phyloP scores from a whole-genome alignment of 2,329 filamentous ascomycete species.

The Aspergillus puulaauensis region DNA sequence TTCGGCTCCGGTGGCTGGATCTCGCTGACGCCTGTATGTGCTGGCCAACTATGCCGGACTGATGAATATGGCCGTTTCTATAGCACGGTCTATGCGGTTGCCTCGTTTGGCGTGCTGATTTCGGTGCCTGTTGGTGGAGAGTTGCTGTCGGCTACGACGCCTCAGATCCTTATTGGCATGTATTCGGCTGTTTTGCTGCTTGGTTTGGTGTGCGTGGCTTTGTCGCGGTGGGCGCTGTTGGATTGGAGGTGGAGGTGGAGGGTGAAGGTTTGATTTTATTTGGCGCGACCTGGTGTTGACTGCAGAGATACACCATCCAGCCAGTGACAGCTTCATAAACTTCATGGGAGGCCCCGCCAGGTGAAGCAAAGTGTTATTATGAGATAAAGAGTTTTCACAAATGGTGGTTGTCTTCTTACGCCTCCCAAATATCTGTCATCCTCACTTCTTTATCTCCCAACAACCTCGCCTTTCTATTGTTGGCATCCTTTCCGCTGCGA shows the following conservation, averaged over 20 bases:
- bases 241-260: constrained; percentile 40
- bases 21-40: constrained; percentile 46
- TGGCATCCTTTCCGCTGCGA: neutral
- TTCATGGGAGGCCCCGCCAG: too few relatives aligned
- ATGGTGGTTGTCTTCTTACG: too few relatives aligned
- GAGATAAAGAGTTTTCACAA: too few relatives aligned
- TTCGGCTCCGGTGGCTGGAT: constrained; percentile 52
- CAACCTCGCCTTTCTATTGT: too few relatives aligned
- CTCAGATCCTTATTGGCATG: constrained; percentile 47
- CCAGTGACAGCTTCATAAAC: too few relatives aligned
- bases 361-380: too few relatives aligned
- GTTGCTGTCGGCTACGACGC: constrained; percentile 47
- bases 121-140: constrained; percentile 49
- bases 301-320: too few relatives aligned
- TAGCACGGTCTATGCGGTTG: constrained; percentile 50
- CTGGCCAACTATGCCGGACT: constrained; percentile 48
- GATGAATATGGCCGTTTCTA: constrained; percentile 50
- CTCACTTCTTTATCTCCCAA: too few relatives aligned
- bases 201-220: constrained; percentile 27
- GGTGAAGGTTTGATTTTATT: constrained; percentile 26
- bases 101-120: constrained; percentile 47
- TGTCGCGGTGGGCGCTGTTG: constrained; percentile 38
- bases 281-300: too few relatives aligned
- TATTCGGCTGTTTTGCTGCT: constrained; percentile 45
- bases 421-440: too few relatives aligned